A percentile compares a stretch with the other conserved stretches of the same genome.
Evolutionary conservation across 345 rosid genomes (phyloP).

Genomic region (Sapria himalayana): DNA sequence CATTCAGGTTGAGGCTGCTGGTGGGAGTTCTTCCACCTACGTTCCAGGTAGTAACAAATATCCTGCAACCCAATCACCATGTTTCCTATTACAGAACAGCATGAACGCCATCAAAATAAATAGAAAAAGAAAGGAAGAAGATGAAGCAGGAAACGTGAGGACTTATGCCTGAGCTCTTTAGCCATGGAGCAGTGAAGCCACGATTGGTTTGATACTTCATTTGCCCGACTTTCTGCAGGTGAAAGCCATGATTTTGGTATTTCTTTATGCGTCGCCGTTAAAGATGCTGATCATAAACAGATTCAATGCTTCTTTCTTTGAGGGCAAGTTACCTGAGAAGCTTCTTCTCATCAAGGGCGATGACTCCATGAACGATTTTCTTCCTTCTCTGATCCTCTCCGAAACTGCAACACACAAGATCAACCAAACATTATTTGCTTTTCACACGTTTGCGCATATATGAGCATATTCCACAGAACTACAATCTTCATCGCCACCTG

Average conservation of each 20-base stretch:
- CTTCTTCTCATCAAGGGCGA: constrained; percentile 34
- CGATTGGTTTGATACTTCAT: no score
- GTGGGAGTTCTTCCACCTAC: constrained; percentile 86
- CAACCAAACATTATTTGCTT: no score
- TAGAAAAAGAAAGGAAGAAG: neutral
- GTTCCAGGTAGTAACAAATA: constrained; percentile 80
- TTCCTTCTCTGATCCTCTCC: constrained; percentile 19
- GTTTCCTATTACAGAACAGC: constrained; percentile 2
- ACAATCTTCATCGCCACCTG: constrained; percentile 11
- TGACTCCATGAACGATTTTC: constrained; percentile 23
- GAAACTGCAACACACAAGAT: constrained; percentile 19
- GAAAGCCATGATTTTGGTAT: no score
- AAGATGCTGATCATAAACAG: no score
- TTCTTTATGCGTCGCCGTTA: no score
- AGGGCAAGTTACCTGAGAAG: constrained; percentile 76
- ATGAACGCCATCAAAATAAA: constrained; percentile 6
- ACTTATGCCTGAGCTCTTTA: no score
- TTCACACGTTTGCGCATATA: no score
- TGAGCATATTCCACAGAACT: constrained; percentile 13
- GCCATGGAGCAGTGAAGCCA: no score
- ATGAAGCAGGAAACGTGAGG: no score
- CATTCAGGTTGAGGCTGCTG: constrained; percentile 52
- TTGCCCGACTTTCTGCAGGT: no score
- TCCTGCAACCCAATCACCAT: constrained; percentile 21
- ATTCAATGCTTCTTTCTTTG: no score